phyloP scores from a whole-genome alignment of 441 rosid genomes.

The Croton setiger region DNA sequence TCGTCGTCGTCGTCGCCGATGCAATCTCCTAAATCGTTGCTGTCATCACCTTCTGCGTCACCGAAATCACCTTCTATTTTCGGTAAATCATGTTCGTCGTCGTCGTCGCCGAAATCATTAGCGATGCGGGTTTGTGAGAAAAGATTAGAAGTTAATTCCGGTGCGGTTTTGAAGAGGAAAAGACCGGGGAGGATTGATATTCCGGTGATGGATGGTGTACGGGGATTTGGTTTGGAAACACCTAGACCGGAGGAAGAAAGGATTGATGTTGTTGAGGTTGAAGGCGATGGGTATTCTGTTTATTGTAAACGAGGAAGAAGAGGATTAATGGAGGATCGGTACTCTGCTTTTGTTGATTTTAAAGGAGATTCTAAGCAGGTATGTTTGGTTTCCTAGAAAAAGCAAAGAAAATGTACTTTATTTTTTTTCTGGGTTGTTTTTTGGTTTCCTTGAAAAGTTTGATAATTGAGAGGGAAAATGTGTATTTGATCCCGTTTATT shows the following conservation, averaged over 20 bases:
- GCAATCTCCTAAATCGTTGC: conserved; percentile 4
- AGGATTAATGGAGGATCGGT: conserved; percentile 21
- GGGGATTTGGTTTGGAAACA: conserved; percentile 26
- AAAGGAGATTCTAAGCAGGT: conserved; percentile 18
- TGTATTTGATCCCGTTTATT: too few relatives aligned
- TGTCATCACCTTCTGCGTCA: background rate
- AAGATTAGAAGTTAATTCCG: conserved; percentile 13
- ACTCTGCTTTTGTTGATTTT: conserved; percentile 16
- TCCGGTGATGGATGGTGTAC: conserved; percentile 34
- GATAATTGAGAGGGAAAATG: background rate
- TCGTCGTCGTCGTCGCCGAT: conserved; percentile 12
- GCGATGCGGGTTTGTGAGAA: conserved; percentile 7
- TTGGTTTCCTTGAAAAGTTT: background rate
- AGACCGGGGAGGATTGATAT: conserved; percentile 62
- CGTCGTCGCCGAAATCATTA: conserved; percentile 12
- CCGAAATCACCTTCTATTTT: background rate
- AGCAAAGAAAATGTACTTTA: too few relatives aligned
- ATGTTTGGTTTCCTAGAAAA: conserved; percentile 4
- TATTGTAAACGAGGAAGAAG: conserved; percentile 22
- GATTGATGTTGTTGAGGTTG: conserved; percentile 15
- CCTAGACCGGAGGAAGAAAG: conserved; percentile 25
- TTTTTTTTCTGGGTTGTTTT: background rate
- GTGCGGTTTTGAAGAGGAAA: conserved; percentile 58
- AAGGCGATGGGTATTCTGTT: conserved; percentile 20
- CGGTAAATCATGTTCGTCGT: conserved; percentile 6